Conservation (phyloP, 768 basidiomycete species). For the Leucocoprinus leucothites region DNA sequence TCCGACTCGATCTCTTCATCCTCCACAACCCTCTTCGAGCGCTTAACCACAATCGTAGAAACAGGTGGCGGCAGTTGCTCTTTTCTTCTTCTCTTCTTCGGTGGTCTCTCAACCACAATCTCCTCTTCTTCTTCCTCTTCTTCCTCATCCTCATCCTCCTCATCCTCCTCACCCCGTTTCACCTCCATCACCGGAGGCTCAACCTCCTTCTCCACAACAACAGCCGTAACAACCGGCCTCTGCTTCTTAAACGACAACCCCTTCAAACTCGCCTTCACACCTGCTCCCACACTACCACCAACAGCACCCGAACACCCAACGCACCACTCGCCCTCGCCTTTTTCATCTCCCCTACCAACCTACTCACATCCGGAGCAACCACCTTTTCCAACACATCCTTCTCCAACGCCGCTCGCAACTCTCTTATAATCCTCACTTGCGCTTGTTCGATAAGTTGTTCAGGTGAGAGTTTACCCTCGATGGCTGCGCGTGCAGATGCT, state of each 20-base stretch:
- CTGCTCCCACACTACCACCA: slow-evolving; percentile 13
- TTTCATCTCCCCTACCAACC: slow-evolving; percentile 52
- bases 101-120: slow-evolving; percentile 40
- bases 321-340: slow-evolving; percentile 23
- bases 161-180: slow-evolving; percentile 32
- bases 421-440: slow-evolving; percentile 50
- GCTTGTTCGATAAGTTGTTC: slow-evolving; percentile 53
- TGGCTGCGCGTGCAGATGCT: slow-evolving; percentile 23
- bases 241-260: slow-evolving; percentile 47
- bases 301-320: slow-evolving; percentile 15
- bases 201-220: slow-evolving; percentile 27
- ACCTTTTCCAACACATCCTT: slow-evolving; percentile 66
- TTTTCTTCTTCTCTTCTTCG: slow-evolving; percentile 59
- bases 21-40: slow-evolving; percentile 33
- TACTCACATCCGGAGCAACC: slow-evolving; percentile 50
- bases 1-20: slow-evolving; percentile 58
- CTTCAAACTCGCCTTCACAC: slow-evolving; percentile 35
- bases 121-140: slow-evolving; percentile 32
- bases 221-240: slow-evolving; percentile 14
- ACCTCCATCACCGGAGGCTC: slow-evolving; percentile 38
- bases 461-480: slow-evolving; percentile 34
- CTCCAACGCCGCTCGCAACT: slow-evolving; percentile 53
- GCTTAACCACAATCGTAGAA: slow-evolving; percentile 23
- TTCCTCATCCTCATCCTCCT: slow-evolving; percentile 22
- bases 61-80: too few relatives aligned